phyloP scores from a whole-genome alignment of 1,284 basidiomycete genomes.

The Athelia psychrophila region DNA sequence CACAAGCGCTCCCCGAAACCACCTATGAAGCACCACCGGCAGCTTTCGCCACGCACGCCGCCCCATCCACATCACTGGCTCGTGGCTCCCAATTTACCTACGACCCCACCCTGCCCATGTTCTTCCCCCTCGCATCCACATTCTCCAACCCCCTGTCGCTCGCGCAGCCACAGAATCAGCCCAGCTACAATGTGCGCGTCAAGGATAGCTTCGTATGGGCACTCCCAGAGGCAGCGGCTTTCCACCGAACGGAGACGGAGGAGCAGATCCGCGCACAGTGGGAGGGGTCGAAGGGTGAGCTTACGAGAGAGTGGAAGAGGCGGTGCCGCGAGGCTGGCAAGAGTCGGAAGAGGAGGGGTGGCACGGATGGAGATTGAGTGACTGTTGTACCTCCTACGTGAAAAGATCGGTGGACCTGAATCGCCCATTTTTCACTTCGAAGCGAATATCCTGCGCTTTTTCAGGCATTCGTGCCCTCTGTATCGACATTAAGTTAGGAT shows the following conservation, averaged over 20 bases:
- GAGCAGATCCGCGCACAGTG: slow-evolving; percentile 67
- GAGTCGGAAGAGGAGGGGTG: slow-evolving; percentile 55
- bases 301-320: slow-evolving; percentile 82
- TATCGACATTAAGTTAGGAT: too few relatives aligned
- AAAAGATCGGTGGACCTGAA: too few relatives aligned
- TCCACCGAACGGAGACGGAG: slow-evolving; percentile 52
- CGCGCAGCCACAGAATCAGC: slow-evolving; percentile 14
- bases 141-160: slow-evolving; percentile 8
- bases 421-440: too few relatives aligned
- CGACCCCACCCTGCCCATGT: slow-evolving; percentile 53
- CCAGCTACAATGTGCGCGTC: slow-evolving; percentile 15
- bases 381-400: too few relatives aligned
- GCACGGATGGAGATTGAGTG: slow-evolving; percentile 14
- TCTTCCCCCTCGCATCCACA: slow-evolving; percentile 51
- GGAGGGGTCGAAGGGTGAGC: slow-evolving; percentile 65
- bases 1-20: slow-evolving; percentile 12
- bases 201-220: slow-evolving; percentile 30
- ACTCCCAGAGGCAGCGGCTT: slow-evolving; percentile 34
- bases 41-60: slow-evolving; percentile 11
- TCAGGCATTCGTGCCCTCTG: too few relatives aligned
- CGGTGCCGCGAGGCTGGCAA: slow-evolving; percentile 77
- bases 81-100: slow-evolving; percentile 27
- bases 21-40: slow-evolving; percentile 7
- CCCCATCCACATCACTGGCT: slow-evolving; percentile 1
- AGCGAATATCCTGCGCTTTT: too few relatives aligned